Evolutionary conservation across 1,284 basidiomycete genomes (phyloP).

Genomic region (Hortiboletus rubellus): DNA sequence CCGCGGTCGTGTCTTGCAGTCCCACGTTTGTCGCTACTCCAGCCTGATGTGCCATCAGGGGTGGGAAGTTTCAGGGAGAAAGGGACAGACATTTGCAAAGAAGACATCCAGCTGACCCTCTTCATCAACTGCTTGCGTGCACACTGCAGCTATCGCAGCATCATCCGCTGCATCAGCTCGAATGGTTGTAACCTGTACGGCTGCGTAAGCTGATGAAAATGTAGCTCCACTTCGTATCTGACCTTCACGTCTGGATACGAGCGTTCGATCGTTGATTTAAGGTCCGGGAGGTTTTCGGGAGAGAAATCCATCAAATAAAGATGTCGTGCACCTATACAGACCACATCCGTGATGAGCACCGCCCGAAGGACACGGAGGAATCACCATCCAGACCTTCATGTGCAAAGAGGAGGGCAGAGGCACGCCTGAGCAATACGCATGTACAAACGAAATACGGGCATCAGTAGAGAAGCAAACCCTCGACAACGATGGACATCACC

Average conservation of each 20-base stretch:
- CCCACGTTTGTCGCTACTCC: slow-evolving; percentile 53
- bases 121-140: slow-evolving; percentile 73
- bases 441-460: slow-evolving; percentile 7
- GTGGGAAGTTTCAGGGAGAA: background rate
- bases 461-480: slow-evolving; percentile 14
- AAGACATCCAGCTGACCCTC: slow-evolving; percentile 89
- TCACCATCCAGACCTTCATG: slow-evolving; percentile 63
- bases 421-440: slow-evolving; percentile 52
- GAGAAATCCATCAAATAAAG: slow-evolving; percentile 85
- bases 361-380: background rate
- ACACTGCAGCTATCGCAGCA: slow-evolving; percentile 64
- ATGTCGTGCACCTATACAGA: slow-evolving; percentile 71
- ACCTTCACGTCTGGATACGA: slow-evolving; percentile 82
- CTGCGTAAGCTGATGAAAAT: slow-evolving; percentile 15
- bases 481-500: slow-evolving; percentile 45
- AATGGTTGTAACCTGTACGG: slow-evolving; percentile 62
- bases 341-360: slow-evolving; percentile 7
- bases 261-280: slow-evolving; percentile 67
- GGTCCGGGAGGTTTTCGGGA: slow-evolving; percentile 65
- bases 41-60: slow-evolving; percentile 48
- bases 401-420: slow-evolving; percentile 73
- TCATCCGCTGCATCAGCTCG: slow-evolving; percentile 87
- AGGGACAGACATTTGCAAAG: slow-evolving; percentile 80
- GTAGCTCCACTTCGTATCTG: slow-evolving; percentile 11
- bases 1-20: slow-evolving; percentile 59